These are phyloP conservation scores for Agaricus bisporus DNA, from an alignment of 768 basidiomycete species.

Conservation along the genomic window DNA sequence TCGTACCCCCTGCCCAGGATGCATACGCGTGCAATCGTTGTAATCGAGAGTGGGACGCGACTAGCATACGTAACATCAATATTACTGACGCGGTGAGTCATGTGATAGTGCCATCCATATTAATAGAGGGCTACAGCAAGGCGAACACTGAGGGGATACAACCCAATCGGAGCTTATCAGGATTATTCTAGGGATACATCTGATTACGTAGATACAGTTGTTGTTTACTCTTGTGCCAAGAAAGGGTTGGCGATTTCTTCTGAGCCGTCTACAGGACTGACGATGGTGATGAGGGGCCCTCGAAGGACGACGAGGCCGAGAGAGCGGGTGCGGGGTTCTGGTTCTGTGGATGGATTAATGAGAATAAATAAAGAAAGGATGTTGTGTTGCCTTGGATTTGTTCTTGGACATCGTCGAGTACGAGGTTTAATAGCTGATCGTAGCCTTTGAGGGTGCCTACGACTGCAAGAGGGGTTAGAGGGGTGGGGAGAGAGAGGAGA, in stretches of 20 bases:
- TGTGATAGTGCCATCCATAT: no score
- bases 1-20: no score
- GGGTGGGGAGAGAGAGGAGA: constrained; percentile 3
- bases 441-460: constrained; percentile 91
- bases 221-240: constrained; percentile 50
- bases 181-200: neutral
- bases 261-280: constrained; percentile 92
- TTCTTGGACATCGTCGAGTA: constrained; percentile 93
- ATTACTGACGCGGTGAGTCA: no score
- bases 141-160: no score
- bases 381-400: constrained; percentile 53
- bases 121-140: no score
- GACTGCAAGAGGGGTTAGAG: constrained; percentile 48
- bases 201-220: neutral
- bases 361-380: neutral
- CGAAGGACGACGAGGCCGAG: constrained; percentile 88
- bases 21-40: no score
- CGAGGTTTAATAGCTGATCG: constrained; percentile 94
- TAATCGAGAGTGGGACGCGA: no score
- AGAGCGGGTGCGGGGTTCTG: constrained; percentile 53
- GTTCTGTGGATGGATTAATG: constrained; percentile 37
- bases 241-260: constrained; percentile 95
- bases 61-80: no score
- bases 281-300: constrained; percentile 89
- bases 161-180: neutral